Evolutionary conservation across 352 stramenopile genomes (phyloP).

Genomic region (Phytophthora pinifolia): DNA sequence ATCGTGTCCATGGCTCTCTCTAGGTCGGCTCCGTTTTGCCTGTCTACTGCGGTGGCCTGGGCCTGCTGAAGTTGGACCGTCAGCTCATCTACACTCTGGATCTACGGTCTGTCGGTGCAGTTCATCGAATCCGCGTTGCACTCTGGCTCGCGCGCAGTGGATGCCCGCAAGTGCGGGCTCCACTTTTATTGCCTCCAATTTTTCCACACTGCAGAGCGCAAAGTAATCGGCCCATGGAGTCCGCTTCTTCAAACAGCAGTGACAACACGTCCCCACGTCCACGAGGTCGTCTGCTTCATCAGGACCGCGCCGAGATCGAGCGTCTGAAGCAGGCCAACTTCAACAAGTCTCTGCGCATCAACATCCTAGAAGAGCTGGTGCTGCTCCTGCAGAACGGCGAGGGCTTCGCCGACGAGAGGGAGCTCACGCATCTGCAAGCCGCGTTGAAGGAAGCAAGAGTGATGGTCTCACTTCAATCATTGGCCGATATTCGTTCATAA

Average conservation of each 20-base stretch:
- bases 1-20: slow-evolving; percentile 39
- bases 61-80: slow-evolving; percentile 5
- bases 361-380: slow-evolving; percentile 52
- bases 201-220: not conserved
- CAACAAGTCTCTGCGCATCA: slow-evolving; percentile 54
- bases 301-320: slow-evolving; percentile 41
- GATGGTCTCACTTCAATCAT: slow-evolving; percentile 9
- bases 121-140: not conserved
- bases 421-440: slow-evolving; percentile 31
- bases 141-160: too few relatives aligned
- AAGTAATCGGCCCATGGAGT: not conserved
- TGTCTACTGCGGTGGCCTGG: not conserved
- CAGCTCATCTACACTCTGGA: not conserved
- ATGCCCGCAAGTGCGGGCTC: too few relatives aligned
- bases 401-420: slow-evolving; percentile 38
- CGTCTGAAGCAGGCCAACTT: slow-evolving; percentile 52
- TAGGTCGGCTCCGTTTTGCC: slow-evolving; percentile 30
- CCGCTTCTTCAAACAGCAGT: not conserved
- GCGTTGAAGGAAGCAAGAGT: slow-evolving; percentile 2
- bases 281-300: slow-evolving; percentile 24
- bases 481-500: too few relatives aligned
- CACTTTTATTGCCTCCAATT: too few relatives aligned
- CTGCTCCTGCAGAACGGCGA: slow-evolving; percentile 41
- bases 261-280: not conserved
- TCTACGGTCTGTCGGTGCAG: not conserved